Base-by-base conservation (phyloP, 1,284 basidiomycete genomes). In the Papiliotrema fonsecae region DNA sequence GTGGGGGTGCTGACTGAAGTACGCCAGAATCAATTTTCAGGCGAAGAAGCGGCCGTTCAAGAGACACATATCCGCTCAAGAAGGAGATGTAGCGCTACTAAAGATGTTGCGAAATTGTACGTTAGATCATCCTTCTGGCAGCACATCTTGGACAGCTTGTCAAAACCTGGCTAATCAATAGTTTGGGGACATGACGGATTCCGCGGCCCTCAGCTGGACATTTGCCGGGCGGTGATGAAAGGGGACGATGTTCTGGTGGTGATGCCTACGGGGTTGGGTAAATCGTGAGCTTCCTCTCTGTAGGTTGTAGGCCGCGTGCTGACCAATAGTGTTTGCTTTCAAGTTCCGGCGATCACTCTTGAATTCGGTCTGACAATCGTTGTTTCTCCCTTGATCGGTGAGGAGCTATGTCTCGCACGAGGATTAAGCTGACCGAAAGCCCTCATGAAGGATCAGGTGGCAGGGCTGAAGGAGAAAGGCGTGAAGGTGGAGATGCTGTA, bases 211-310 rank as follows among this genome's bases (percentile, higher is more conserved):
- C 88, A 91, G 71, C 77, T 81, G 51, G 82, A 86, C 45, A 84
- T 90, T 25, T 79, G 89, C 16, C 77, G 82, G 46, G 82, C 83
- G 5, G 86, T 85, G 1, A 73, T 85, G 25, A 65, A 71, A 55
- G 86, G 85, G 77, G 58, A 70, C 16, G 86, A 89, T 70, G 80
- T 89, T 6, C 79, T 89, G n/a, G 86, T 91, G 5, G 79, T 91
- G 2, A 88, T 88, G 7, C 88, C 89, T 0, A 92, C 88, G 2
- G 88, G 89, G 2, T 84, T 90, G 79, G 88, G 88, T 25, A 92
- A 92, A 57, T 71, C 81, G 88, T 85, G 44, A 48, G 74, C 55
- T 0, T 16, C 21, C 31, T 13, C 11, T 0, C 34, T 21, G 36
- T 24, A 27, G 25, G n/a, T n/a, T 31, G 22, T 19, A 22, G 6